phyloP scores from a whole-genome alignment of 768 basidiomycete genomes.

The Leccinum subtestaceum region DNA sequence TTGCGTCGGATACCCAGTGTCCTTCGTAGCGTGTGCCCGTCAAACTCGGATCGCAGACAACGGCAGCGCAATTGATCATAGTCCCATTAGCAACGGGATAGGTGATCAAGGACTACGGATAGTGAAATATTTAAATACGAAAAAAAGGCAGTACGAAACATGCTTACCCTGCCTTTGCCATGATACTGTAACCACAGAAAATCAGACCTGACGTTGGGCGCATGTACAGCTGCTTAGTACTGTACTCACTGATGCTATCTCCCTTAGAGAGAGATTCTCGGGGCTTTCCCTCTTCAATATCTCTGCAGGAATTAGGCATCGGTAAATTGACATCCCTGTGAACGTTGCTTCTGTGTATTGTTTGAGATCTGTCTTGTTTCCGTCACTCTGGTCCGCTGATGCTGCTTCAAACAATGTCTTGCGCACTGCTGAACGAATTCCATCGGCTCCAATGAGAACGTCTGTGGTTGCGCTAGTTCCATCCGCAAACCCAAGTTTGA shows the following conservation, averaged over 20 bases:
- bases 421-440: slow-evolving; percentile 34
- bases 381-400: neutral
- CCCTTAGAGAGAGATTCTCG: slow-evolving; percentile 18
- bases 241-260: slow-evolving; percentile 15
- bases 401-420: slow-evolving; percentile 22
- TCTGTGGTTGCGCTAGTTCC: slow-evolving; percentile 33
- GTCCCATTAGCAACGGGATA: slow-evolving; percentile 40
- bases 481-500: slow-evolving; percentile 15
- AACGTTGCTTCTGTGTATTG: slow-evolving; percentile 32
- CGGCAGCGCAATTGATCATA: slow-evolving; percentile 37
- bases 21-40: slow-evolving; percentile 32
- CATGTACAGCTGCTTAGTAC: slow-evolving; percentile 1
- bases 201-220: slow-evolving; percentile 8
- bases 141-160: neutral
- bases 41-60: slow-evolving; percentile 27
- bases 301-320: slow-evolving; percentile 36
- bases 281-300: slow-evolving; percentile 26
- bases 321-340: slow-evolving; percentile 41
- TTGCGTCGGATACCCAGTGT: slow-evolving; percentile 30
- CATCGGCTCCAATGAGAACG: slow-evolving; percentile 46
- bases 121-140: neutral
- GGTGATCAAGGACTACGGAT: slow-evolving; percentile 36
- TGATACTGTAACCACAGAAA: slow-evolving; percentile 7
- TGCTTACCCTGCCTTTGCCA: slow-evolving; percentile 8
- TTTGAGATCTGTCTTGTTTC: neutral